These are phyloP conservation scores for Phyllosticta citrichinensis DNA, from an alignment of 2,329 filamentous ascomycete species.

Conservation along the genomic window DNA sequence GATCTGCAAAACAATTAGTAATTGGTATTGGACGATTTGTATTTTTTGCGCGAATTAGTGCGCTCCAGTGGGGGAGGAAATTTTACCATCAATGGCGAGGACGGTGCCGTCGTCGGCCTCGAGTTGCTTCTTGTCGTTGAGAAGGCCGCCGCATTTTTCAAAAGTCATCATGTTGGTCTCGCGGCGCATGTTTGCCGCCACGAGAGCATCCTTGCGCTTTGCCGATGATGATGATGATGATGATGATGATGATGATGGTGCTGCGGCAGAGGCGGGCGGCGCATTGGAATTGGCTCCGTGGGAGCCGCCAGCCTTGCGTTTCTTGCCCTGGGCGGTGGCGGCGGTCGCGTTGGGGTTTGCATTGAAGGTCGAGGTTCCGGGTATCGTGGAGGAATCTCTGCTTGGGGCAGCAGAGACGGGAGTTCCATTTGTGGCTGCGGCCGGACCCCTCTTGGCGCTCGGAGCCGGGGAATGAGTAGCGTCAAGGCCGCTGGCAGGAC, in stretches of 20 bases:
- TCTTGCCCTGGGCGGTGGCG: slow-evolving; percentile 8
- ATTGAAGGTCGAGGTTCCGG: slow-evolving; percentile 50
- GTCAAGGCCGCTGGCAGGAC: slow-evolving; percentile 23
- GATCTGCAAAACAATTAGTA: slow-evolving; percentile 45
- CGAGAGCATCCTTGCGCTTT: slow-evolving; percentile 27
- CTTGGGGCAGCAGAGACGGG: slow-evolving; percentile 20
- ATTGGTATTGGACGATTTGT: slow-evolving; percentile 24
- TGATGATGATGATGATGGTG: slow-evolving; percentile 29
- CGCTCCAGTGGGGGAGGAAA: neutral
- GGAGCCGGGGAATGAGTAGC: slow-evolving; percentile 20
- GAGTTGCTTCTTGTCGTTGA: slow-evolving; percentile 54
- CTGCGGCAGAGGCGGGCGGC: slow-evolving; percentile 14
- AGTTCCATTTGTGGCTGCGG: slow-evolving; percentile 29
- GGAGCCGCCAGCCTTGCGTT: slow-evolving; percentile 4
- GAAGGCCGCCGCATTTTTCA: slow-evolving; percentile 54
- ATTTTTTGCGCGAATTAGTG: neutral
- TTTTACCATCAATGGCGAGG: slow-evolving; percentile 77
- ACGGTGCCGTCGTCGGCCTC: slow-evolving; percentile 84
- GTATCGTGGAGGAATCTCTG: slow-evolving; percentile 33
- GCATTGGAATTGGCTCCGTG: slow-evolving; percentile 1
- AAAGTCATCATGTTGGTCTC: slow-evolving; percentile 88
- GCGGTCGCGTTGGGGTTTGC: slow-evolving; percentile 33
- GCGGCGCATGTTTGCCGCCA: slow-evolving; percentile 34
- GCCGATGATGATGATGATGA: slow-evolving; percentile 27
- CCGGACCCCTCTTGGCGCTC: slow-evolving; percentile 27